Evolutionary conservation across 495 filamentous ascomycete species (phyloP).

Genomic region (Penicillium goetzii): DNA sequence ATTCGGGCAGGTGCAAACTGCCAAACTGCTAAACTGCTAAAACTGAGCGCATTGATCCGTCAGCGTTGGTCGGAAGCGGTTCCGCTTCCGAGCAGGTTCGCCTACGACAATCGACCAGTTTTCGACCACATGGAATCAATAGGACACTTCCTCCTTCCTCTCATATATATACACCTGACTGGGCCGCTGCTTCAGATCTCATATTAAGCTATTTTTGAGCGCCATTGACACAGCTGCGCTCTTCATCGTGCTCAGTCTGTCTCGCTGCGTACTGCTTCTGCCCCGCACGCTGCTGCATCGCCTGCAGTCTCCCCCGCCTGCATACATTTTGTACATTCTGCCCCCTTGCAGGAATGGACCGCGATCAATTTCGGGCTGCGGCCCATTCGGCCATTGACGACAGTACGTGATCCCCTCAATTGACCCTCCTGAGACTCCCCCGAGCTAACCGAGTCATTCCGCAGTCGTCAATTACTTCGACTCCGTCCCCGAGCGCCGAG

Average conservation of each 20-base stretch:
- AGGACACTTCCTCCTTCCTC: background rate
- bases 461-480: slow-evolving; percentile 85
- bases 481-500: slow-evolving; percentile 67
- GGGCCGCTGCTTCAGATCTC: background rate
- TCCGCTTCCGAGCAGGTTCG: background rate
- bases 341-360: slow-evolving; percentile 64
- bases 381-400: slow-evolving; percentile 84
- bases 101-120: background rate
- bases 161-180: background rate
- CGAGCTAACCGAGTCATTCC: slow-evolving; percentile 12
- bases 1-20: too few species aligned
- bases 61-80: slow-evolving; percentile 1
- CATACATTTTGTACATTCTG: background rate
- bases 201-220: background rate
- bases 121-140: background rate
- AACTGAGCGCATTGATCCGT: background rate
- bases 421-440: background rate
- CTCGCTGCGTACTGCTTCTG: background rate
- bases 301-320: slow-evolving; percentile 1
- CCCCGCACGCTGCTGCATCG: background rate
- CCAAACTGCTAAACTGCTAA: background rate
- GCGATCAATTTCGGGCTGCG: slow-evolving; percentile 77
- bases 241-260: background rate
- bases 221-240: background rate
- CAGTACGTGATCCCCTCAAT: slow-evolving; percentile 55